phyloP scores from a whole-genome alignment of 768 basidiomycete species.

The Mrakia gelida region DNA sequence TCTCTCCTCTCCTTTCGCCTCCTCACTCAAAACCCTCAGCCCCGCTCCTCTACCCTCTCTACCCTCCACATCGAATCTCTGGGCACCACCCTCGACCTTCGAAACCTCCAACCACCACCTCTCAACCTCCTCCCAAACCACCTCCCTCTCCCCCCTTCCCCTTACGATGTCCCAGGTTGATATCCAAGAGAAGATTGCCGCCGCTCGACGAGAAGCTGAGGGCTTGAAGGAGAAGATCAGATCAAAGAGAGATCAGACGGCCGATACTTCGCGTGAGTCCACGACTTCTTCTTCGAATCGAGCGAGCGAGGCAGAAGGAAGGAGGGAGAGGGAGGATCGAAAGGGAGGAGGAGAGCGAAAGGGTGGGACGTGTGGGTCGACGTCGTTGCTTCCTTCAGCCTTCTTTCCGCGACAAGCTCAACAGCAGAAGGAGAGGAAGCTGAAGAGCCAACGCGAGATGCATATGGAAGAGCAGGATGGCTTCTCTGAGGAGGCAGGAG shows the following conservation, averaged over 20 bases:
- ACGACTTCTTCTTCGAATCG: no score
- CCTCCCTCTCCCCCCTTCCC: not conserved
- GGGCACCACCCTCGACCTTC: not conserved
- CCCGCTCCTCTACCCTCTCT: not conserved
- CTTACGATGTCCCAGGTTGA: slow-evolving; percentile 40
- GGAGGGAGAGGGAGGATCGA: no score
- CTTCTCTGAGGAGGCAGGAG: not conserved
- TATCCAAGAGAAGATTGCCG: slow-evolving; percentile 63
- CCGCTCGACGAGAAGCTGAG: slow-evolving; percentile 94
- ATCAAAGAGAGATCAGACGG: slow-evolving; percentile 89
- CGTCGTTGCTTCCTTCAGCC: no score
- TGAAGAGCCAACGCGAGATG: not conserved
- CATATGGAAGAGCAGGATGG: not conserved
- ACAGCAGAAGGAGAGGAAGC: not conserved
- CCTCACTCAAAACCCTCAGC: not conserved
- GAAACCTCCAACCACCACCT: not conserved
- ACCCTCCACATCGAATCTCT: not conserved
- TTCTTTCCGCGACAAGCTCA: no score
- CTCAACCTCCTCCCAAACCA: not conserved
- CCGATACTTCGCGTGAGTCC: slow-evolving; percentile 90
- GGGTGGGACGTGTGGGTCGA: no score
- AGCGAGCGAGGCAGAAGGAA: no score
- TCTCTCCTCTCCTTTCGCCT: not conserved
- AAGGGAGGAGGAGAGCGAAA: no score
- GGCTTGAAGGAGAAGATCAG: slow-evolving; percentile 98